Evolutionary conservation across 192 early-diverging fungal species (phyloP).

Genomic region (Dispira parvispora): DNA sequence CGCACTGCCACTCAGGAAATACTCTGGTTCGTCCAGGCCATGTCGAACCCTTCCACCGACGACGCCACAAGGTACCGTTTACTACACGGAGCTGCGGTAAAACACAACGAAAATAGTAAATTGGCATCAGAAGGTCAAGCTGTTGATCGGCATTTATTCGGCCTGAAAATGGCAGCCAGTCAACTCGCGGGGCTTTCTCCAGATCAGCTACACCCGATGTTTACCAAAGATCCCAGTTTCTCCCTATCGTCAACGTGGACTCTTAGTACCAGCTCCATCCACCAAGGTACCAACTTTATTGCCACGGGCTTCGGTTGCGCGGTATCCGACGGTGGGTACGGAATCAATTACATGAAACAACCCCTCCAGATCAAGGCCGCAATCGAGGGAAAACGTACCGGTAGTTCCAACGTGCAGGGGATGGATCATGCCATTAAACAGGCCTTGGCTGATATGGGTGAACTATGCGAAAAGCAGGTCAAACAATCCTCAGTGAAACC

Average conservation of each 20-base stretch:
- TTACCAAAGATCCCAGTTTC: conserved; percentile 48
- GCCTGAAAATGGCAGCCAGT: conserved; percentile 41
- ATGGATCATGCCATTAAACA: background rate
- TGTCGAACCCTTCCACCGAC: conserved; percentile 30
- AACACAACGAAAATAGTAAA: conserved; percentile 48
- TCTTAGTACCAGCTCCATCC: conserved; percentile 61
- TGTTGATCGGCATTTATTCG: conserved; percentile 71
- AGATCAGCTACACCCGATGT: conserved; percentile 32
- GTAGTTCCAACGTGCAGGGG: conserved; percentile 11
- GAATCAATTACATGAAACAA: conserved; percentile 72
- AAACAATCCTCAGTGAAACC: background rate
- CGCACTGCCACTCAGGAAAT: conserved; percentile 57
- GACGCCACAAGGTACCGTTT: conserved; percentile 20
- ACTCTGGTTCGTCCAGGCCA: conserved; percentile 46
- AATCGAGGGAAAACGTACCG: conserved; percentile 48
- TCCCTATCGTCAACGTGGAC: conserved; percentile 46
- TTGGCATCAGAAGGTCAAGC: conserved; percentile 63
- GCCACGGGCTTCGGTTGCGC: conserved; percentile 83
- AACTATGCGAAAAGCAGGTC: conserved; percentile 2
- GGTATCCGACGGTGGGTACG: conserved; percentile 59
- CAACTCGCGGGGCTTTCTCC: conserved; percentile 18
- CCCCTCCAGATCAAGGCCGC: conserved; percentile 53
- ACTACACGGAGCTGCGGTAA: conserved; percentile 41
- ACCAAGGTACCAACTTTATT: conserved; percentile 43
- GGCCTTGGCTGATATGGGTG: conserved; percentile 4